Conservation (phyloP, 2,329 filamentous ascomycete genomes). For the Fusarium equiseti region DNA sequence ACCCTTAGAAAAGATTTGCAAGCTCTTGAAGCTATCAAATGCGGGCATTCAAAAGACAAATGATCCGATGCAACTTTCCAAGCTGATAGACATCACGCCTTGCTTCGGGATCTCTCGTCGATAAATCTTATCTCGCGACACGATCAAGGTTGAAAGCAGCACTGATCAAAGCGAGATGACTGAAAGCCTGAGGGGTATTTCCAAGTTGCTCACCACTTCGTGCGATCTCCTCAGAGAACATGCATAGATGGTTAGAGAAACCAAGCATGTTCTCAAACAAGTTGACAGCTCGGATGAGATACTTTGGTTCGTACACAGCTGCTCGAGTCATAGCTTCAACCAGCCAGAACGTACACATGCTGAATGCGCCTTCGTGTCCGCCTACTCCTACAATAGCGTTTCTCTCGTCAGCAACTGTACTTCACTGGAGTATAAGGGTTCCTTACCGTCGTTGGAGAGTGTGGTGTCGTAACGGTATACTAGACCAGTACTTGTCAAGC, state of each 20-base stretch:
- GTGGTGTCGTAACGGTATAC: constrained; percentile 81
- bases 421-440: not conserved
- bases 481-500: constrained; percentile 78
- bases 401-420: constrained; percentile 10
- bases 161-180: constrained; percentile 79
- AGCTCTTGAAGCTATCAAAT: too few relatives aligned
- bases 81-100: not conserved
- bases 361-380: constrained; percentile 80
- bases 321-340: constrained; percentile 82
- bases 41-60: not conserved
- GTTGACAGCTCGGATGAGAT: constrained; percentile 71
- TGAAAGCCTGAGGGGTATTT: constrained; percentile 84
- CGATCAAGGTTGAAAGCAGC: constrained; percentile 81
- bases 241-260: constrained; percentile 81
- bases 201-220: constrained; percentile 81
- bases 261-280: constrained; percentile 83
- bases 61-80: not conserved
- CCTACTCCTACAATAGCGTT: constrained; percentile 68
- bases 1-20: too few relatives aligned
- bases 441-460: constrained; percentile 74
- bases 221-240: constrained; percentile 85
- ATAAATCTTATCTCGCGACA: constrained; percentile 47
- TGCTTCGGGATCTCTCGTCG: not conserved
- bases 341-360: constrained; percentile 87
- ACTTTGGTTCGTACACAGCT: constrained; percentile 72